Evolutionary conservation across 306 rosid genomes (phyloP).

Genomic region (Hippophae tibetana): DNA sequence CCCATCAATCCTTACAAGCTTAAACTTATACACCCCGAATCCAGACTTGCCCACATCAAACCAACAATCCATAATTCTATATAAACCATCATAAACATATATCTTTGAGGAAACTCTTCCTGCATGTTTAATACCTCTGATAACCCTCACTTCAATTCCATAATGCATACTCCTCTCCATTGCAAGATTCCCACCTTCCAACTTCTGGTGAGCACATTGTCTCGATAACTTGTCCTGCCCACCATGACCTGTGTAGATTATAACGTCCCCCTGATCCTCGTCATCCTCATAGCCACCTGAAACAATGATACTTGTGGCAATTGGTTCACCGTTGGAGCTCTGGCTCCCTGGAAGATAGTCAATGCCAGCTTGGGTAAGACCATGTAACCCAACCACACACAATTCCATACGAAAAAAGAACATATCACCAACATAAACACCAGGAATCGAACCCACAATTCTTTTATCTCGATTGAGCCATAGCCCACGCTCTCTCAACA

Average conservation of each 20-base stretch:
- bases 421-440: slow-evolving; percentile 71
- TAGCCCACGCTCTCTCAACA: slow-evolving; percentile 52
- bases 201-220: slow-evolving; percentile 73
- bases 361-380: slow-evolving; percentile 84
- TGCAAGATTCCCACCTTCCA: slow-evolving; percentile 87
- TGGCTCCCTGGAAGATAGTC: slow-evolving; percentile 72
- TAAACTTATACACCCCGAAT: slow-evolving; percentile 82
- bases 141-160: slow-evolving; percentile 90
- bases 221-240: slow-evolving; percentile 72
- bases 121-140: slow-evolving; percentile 53
- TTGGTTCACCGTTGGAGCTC: slow-evolving; percentile 83
- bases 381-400: slow-evolving; percentile 81
- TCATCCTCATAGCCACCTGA: slow-evolving; percentile 96
- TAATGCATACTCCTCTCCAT: slow-evolving; percentile 91
- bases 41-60: slow-evolving; percentile 94
- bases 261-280: slow-evolving; percentile 67
- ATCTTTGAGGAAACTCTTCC: slow-evolving; percentile 49
- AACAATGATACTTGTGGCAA: slow-evolving; percentile 85
- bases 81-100: slow-evolving; percentile 89
- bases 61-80: slow-evolving; percentile 68
- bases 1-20: slow-evolving; percentile 66
- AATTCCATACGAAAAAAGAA: slow-evolving; percentile 80
- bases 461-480: slow-evolving; percentile 89
- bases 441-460: slow-evolving; percentile 86
- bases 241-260: slow-evolving; percentile 83